phyloP scores from a whole-genome alignment of 805 yeast species.

The Wickerhamomyces subpelliculosus region DNA sequence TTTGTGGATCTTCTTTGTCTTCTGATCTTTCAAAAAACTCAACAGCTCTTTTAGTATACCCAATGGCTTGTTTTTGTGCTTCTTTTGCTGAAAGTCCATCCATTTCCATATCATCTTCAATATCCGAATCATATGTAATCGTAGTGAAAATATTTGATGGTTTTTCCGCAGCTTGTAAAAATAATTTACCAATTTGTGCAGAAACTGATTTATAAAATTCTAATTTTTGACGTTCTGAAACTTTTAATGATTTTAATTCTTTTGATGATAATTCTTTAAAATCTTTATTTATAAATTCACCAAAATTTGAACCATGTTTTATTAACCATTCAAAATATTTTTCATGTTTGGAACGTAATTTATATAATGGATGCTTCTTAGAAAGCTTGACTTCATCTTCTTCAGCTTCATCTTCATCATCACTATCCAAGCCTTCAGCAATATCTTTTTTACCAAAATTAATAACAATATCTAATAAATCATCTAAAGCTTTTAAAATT shows the following conservation, averaged over 20 bases:
- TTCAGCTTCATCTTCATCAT: slow-evolving; percentile 36
- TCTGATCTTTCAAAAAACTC: slow-evolving; percentile 51
- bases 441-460: slow-evolving; percentile 53
- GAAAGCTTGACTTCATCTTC: slow-evolving; percentile 30
- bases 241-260: slow-evolving; percentile 7
- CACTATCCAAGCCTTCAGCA: slow-evolving; percentile 56
- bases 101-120: slow-evolving; percentile 23
- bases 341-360: slow-evolving; percentile 27
- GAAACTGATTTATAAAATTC: slow-evolving; percentile 33
- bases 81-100: slow-evolving; percentile 24
- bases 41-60: slow-evolving; percentile 46
- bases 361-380: slow-evolving; percentile 50
- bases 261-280: slow-evolving; percentile 7
- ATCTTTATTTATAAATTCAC: slow-evolving; percentile 11
- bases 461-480: slow-evolving; percentile 58
- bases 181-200: slow-evolving; percentile 54
- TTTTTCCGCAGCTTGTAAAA: slow-evolving; percentile 56
- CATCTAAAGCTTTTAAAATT: slow-evolving; percentile 54
- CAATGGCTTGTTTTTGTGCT: slow-evolving; percentile 45
- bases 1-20: slow-evolving; percentile 67
- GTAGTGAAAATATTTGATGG: slow-evolving; percentile 50
- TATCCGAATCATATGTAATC: slow-evolving; percentile 51
- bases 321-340: slow-evolving; percentile 47
- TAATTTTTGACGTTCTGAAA: slow-evolving; percentile 13
- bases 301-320: slow-evolving; percentile 19